A percentile compares a stretch with the other conserved stretches of the same genome.
phyloP scores from a whole-genome alignment of 2,329 filamentous ascomycete species.

The Fusarium haematococcum region DNA sequence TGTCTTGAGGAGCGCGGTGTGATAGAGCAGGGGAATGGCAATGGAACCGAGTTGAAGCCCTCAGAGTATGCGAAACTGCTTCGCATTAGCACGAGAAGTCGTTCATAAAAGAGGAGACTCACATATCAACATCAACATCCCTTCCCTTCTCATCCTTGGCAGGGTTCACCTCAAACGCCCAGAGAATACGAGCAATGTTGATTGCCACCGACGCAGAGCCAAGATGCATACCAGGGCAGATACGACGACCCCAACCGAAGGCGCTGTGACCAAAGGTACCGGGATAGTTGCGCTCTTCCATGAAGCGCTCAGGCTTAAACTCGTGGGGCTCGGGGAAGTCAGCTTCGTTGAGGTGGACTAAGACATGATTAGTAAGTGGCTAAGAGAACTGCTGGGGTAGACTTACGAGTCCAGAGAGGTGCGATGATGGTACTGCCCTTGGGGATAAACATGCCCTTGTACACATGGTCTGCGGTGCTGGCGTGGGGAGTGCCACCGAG shows the following conservation, averaged over 20 bases:
- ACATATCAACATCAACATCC: constrained; percentile 55
- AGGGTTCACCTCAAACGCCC: constrained; percentile 61
- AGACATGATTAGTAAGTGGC: accelerated
- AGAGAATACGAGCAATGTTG: constrained; percentile 61
- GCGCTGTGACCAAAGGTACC: constrained; percentile 53
- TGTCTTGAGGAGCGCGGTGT: constrained; percentile 49
- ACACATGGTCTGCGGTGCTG: constrained; percentile 56
- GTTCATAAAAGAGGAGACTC: constrained; percentile 12
- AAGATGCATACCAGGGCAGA: constrained; percentile 61
- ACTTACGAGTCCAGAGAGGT: constrained; percentile 57
- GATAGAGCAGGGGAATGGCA: constrained; percentile 57
- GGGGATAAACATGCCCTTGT: constrained; percentile 58
- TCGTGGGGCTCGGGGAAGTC: constrained; percentile 55
- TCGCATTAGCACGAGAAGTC: not conserved
- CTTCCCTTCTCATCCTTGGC: constrained; percentile 45
- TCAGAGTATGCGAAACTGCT: constrained; percentile 56
- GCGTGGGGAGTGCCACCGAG: constrained; percentile 60
- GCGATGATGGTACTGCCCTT: constrained; percentile 57
- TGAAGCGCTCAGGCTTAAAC: constrained; percentile 53
- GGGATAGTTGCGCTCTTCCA: constrained; percentile 51
- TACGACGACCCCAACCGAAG: constrained; percentile 56
- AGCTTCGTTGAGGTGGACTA: constrained; percentile 55
- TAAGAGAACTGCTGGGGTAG: accelerated
- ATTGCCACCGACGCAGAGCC: constrained; percentile 62
- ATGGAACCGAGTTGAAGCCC: constrained; percentile 56